Evolutionary conservation across 345 rosid genomes (phyloP).

Genomic region (Rhizophora apiculata): DNA sequence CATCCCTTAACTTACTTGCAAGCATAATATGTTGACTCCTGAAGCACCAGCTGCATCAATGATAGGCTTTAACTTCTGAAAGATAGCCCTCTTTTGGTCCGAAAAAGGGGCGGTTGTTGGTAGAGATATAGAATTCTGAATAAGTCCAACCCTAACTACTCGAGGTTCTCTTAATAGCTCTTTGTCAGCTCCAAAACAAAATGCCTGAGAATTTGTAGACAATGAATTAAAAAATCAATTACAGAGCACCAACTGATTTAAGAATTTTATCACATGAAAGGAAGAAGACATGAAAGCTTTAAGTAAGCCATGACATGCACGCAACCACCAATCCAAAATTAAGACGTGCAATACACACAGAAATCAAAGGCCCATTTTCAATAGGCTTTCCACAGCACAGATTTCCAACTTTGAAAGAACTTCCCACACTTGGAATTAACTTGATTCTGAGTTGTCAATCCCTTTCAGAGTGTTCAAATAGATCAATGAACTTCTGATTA

Average conservation of each 20-base stretch:
- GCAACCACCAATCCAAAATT: too few relatives aligned
- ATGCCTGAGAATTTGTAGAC: conserved; percentile 45
- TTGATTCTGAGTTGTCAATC: neutral
- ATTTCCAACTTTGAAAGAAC: neutral
- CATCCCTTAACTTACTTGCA: conserved; percentile 46
- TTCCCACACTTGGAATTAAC: neutral
- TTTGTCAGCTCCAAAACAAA: conserved; percentile 62
- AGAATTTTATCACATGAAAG: neutral
- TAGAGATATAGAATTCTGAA: conserved; percentile 81
- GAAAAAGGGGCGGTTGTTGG: conserved; percentile 69
- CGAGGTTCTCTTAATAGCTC: conserved; percentile 69
- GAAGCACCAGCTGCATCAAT: conserved; percentile 85
- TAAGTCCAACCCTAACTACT: conserved; percentile 83
- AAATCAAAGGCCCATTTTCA: neutral
- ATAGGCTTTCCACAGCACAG: neutral
- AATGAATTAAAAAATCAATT: conserved; percentile 3
- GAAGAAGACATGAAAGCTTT: neutral
- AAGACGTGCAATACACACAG: neutral
- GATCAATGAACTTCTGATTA: neutral
- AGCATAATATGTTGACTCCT: conserved; percentile 86
- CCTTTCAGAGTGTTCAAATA: neutral
- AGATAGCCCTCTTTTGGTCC: conserved; percentile 66
- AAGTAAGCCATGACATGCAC: neutral
- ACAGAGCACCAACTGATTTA: neutral
- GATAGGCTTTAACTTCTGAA: conserved; percentile 63